These are phyloP conservation scores for Camillea tinctor DNA, from an alignment of 2,329 filamentous ascomycete species.

Conservation along the genomic window DNA sequence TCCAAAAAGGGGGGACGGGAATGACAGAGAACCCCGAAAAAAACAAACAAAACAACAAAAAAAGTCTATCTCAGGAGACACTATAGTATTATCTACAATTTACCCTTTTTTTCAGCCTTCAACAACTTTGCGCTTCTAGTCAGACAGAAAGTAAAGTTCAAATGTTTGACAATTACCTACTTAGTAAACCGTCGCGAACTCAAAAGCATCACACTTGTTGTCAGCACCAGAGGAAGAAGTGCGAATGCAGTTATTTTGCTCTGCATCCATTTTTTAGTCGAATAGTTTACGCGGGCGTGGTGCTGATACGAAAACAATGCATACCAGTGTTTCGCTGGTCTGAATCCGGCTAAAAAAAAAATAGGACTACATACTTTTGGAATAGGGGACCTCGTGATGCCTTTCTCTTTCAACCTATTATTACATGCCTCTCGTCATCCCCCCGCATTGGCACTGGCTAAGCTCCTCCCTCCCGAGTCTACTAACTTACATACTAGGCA, in stretches of 20 bases:
- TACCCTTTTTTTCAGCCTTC: too few relatives aligned
- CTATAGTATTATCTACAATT: too few relatives aligned
- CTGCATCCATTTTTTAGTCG: constrained; percentile 13
- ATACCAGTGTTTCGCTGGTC: constrained; percentile 5
- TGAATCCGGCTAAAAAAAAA: constrained; percentile 5
- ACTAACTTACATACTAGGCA: too few relatives aligned
- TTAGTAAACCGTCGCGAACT: not conserved
- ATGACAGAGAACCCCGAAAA: not conserved
- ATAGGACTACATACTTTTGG: constrained; percentile 12
- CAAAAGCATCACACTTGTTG: not conserved
- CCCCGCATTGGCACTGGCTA: constrained; percentile 13
- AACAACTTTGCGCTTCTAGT: too few relatives aligned
- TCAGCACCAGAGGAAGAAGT: constrained; percentile 12
- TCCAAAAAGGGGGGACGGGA: not conserved
- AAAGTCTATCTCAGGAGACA: not conserved
- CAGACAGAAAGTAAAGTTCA: not conserved
- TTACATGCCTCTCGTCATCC: constrained; percentile 13
- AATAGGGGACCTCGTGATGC: constrained; percentile 18
- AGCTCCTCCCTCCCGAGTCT: constrained; percentile 13
- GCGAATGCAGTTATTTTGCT: constrained; percentile 18
- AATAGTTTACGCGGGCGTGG: constrained; percentile 15
- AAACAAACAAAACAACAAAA: too few relatives aligned
- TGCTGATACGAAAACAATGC: constrained; percentile 14
- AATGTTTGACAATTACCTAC: not conserved
- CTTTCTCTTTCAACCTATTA: constrained; percentile 15